A percentile compares a stretch with the other conserved stretches of the same genome.
phyloP scores from a whole-genome alignment of 768 basidiomycete species.

The Hebeloma cylindrosporum region DNA sequence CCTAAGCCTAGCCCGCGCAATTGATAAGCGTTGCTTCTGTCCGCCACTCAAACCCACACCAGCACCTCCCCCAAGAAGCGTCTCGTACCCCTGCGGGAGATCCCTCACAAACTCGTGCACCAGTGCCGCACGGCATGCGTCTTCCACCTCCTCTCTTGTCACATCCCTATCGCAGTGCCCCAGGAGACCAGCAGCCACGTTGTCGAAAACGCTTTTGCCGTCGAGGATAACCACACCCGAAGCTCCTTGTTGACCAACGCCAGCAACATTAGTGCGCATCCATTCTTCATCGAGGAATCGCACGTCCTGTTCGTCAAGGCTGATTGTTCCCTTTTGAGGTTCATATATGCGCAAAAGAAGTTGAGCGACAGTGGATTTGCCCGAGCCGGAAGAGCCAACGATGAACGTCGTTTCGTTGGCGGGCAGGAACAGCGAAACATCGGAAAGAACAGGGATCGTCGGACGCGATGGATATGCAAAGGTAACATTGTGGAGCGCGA shows the following conservation, averaged over 20 bases:
- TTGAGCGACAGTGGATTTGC: constrained; percentile 88
- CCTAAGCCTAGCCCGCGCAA: constrained; percentile 82
- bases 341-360: constrained; percentile 81
- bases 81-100: constrained; percentile 89
- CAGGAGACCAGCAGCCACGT: constrained; percentile 53
- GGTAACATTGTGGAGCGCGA: constrained; percentile 67
- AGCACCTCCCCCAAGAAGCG: constrained; percentile 47
- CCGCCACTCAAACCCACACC: constrained; percentile 87
- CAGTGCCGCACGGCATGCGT: constrained; percentile 81
- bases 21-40: constrained; percentile 86
- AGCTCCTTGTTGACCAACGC: constrained; percentile 74
- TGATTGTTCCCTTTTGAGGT: constrained; percentile 59
- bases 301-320: constrained; percentile 82
- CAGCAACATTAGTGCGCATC: constrained; percentile 67
- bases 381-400: constrained; percentile 88
- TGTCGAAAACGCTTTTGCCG: constrained; percentile 79
- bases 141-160: constrained; percentile 67
- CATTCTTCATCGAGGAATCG: constrained; percentile 70
- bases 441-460: constrained; percentile 61
- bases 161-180: constrained; percentile 61
- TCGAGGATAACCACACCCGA: constrained; percentile 62
- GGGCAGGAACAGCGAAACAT: constrained; percentile 65
- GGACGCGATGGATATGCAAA: constrained; percentile 87
- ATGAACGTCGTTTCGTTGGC: constrained; percentile 87
- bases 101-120: constrained; percentile 85